Evolutionary conservation across 2,329 filamentous ascomycete species (phyloP).

Genomic region (Rhytidhysteron rufulum): DNA sequence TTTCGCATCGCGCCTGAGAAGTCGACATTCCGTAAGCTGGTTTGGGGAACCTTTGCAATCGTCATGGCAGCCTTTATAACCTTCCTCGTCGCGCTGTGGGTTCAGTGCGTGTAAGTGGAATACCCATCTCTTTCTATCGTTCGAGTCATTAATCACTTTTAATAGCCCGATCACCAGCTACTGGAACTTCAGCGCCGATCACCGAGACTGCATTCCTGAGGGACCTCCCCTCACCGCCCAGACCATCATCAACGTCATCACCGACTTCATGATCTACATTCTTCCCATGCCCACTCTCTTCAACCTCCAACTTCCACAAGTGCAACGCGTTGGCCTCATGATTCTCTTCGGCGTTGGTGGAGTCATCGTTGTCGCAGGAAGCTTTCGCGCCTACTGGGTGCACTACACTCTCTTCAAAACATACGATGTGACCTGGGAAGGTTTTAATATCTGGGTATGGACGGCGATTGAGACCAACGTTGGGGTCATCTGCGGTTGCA

Average conservation of each 20-base stretch:
- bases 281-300: constrained; percentile 46
- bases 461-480: constrained; percentile 43
- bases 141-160: constrained; percentile 13
- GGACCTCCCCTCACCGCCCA: constrained; percentile 41
- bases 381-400: constrained; percentile 46
- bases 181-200: constrained; percentile 38
- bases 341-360: constrained; percentile 43
- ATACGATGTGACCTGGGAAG: constrained; percentile 46
- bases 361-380: constrained; percentile 44
- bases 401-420: constrained; percentile 42
- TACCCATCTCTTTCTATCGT: not conserved
- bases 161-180: constrained; percentile 42
- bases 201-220: constrained; percentile 42
- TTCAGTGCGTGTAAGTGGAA: constrained; percentile 33
- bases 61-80: constrained; percentile 32
- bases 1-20: constrained; percentile 37
- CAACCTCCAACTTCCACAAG: constrained; percentile 41
- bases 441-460: constrained; percentile 42
- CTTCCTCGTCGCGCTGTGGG: constrained; percentile 35
- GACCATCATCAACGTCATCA: constrained; percentile 42
- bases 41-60: constrained; percentile 32
- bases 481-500: constrained; percentile 43
- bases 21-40: constrained; percentile 34
- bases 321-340: constrained; percentile 41
- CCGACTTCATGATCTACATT: constrained; percentile 44